These are phyloP conservation scores for Corchorus capsularis DNA, from an alignment of 345 rosid species.

Conservation along the genomic window DNA sequence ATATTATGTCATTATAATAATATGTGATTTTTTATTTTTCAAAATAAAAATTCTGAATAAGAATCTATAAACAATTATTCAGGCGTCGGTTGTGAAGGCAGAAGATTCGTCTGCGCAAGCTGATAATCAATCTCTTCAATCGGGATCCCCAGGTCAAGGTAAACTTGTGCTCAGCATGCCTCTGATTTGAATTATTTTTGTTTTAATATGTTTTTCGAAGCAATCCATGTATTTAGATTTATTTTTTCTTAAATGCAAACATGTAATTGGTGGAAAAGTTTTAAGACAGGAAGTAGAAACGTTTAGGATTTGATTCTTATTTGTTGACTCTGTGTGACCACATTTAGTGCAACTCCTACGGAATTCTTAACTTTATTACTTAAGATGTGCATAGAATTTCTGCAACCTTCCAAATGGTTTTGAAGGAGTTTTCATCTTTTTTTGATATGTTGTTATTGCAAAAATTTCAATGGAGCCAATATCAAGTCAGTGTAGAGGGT, in stretches of 20 bases:
- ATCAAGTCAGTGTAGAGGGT: background rate
- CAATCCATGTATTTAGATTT: background rate
- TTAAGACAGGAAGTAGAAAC: background rate
- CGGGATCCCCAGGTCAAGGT: conserved; percentile 52
- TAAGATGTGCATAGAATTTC: background rate
- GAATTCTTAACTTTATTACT: background rate
- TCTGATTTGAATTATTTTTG: background rate
- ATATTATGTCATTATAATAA: background rate
- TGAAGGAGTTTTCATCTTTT: background rate
- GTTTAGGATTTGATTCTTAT: background rate
- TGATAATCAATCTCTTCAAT: conserved; percentile 39
- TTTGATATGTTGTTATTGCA: background rate
- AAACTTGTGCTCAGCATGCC: conserved; percentile 9
- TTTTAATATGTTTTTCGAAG: background rate
- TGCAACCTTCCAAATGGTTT: background rate
- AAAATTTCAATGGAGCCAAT: background rate
- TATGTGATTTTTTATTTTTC: background rate
- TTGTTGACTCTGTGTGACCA: background rate
- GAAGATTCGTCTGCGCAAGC: conserved; percentile 45
- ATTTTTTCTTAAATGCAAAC: background rate
- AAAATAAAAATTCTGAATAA: background rate
- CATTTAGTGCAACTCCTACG: background rate
- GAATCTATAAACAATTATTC: conserved; percentile 6
- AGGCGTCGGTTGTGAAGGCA: conserved; percentile 59
- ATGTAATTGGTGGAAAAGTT: background rate